Conservation (phyloP, 2,329 filamentous ascomycete genomes). For the Corynespora cassiicola region DNA sequence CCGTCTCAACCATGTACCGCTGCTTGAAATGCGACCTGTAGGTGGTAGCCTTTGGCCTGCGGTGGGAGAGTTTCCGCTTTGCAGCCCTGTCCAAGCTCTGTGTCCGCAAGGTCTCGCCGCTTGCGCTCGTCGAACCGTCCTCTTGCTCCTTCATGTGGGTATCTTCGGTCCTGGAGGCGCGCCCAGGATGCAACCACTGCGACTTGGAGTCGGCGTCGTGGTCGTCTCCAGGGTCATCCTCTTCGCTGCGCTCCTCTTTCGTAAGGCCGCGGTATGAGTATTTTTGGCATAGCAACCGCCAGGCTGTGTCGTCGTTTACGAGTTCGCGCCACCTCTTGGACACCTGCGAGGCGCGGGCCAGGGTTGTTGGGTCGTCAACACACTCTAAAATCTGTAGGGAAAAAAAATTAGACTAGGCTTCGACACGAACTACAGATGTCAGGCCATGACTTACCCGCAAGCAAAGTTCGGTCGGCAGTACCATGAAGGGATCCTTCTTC, state of each 20-base stretch:
- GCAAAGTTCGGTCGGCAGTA: conserved; percentile 90
- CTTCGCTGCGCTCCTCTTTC: conserved; percentile 48
- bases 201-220: conserved; percentile 28
- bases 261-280: conserved; percentile 78
- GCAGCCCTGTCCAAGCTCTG: conserved; percentile 64
- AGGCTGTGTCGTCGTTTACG: conserved; percentile 94
- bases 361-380: conserved; percentile 93
- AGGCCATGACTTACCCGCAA: conserved; percentile 69
- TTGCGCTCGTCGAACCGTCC: conserved; percentile 49
- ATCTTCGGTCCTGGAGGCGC: conserved; percentile 35
- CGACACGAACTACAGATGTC: too few relatives aligned
- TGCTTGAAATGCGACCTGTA: conserved; percentile 99
- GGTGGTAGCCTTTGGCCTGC: conserved; percentile 72
- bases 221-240: conserved; percentile 32
- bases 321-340: conserved; percentile 93
- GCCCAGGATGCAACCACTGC: conserved; percentile 34
- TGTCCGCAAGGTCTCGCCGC: conserved; percentile 55
- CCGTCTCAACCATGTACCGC: conserved; percentile 93
- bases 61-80: conserved; percentile 37
- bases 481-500: conserved; percentile 95
- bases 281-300: conserved; percentile 96
- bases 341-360: conserved; percentile 94
- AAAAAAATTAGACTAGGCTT: conserved; percentile 21
- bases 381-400: conserved; percentile 83
- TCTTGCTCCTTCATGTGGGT: conserved; percentile 30